Evolutionary conservation across 495 filamentous ascomycete species (phyloP).

Genomic region (Mytilinidion resinicola): DNA sequence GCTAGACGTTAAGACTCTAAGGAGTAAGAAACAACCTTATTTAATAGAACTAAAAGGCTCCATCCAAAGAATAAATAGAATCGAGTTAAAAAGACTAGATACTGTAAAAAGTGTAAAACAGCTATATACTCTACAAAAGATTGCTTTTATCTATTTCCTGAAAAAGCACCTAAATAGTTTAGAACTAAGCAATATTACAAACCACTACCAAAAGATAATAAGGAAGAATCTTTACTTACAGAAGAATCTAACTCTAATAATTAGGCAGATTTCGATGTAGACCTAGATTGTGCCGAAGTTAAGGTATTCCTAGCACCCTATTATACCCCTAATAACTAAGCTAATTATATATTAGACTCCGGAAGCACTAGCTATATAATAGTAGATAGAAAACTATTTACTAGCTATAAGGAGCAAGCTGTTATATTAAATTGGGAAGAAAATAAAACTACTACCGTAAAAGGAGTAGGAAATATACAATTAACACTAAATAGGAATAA

Average conservation of each 20-base stretch:
- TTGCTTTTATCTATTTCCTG: neutral
- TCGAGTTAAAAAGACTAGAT: neutral
- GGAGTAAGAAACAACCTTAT: neutral
- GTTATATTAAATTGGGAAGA: neutral
- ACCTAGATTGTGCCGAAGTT: too few relatives aligned
- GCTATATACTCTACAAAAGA: neutral
- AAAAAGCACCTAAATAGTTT: neutral
- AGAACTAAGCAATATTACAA: neutral
- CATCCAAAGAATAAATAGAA: conserved; percentile 3
- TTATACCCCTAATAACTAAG: too few relatives aligned
- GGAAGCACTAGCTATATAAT: neutral
- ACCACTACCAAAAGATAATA: neutral
- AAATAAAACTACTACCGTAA: neutral
- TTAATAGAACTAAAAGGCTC: neutral
- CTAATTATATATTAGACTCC: neutral
- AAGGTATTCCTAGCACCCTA: too few relatives aligned
- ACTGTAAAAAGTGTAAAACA: neutral
- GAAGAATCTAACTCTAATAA: neutral
- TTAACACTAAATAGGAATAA: neutral
- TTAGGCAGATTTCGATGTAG: too few relatives aligned
- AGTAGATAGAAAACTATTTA: neutral
- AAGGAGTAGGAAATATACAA: neutral
- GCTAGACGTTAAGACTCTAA: neutral
- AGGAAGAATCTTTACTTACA: neutral
- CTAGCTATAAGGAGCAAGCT: neutral